Evolutionary conservation across 495 filamentous ascomycete genomes (phyloP).

Genomic region (Penicillium desertorum): DNA sequence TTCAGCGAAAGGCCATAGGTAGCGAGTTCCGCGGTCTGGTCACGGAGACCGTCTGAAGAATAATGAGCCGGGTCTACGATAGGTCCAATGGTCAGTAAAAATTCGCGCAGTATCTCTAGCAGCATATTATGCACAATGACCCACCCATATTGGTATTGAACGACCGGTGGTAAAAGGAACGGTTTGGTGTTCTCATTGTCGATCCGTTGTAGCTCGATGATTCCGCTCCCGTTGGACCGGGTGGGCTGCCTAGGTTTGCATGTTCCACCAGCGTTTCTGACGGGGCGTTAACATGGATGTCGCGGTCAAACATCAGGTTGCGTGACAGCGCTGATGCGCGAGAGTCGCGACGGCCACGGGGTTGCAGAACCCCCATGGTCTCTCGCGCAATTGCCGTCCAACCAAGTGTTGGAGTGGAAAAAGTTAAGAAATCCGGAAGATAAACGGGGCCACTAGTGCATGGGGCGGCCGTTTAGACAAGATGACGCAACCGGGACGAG

Average conservation of each 20-base stretch:
- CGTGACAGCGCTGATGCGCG: slow-evolving; percentile 32
- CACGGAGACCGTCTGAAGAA: slow-evolving; percentile 73
- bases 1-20: slow-evolving; percentile 70
- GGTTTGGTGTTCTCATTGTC: slow-evolving; percentile 64
- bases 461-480: slow-evolving; percentile 22
- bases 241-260: slow-evolving; percentile 35
- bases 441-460: slow-evolving; percentile 25
- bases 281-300: slow-evolving; percentile 19
- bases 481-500: slow-evolving; percentile 25
- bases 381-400: slow-evolving; percentile 14
- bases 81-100: slow-evolving; percentile 35
- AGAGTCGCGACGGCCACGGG: slow-evolving; percentile 41
- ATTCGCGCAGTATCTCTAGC: slow-evolving; percentile 9
- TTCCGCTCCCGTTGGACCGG: slow-evolving; percentile 34
- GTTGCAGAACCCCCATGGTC: slow-evolving; percentile 41
- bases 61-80: slow-evolving; percentile 66
- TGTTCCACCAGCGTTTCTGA: slow-evolving; percentile 34
- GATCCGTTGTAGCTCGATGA: slow-evolving; percentile 39
- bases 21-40: slow-evolving; percentile 89
- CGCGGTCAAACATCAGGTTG: slow-evolving; percentile 26
- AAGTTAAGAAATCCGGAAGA: slow-evolving; percentile 15
- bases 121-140: slow-evolving; percentile 17
- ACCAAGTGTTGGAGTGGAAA: background rate
- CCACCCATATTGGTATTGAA: slow-evolving; percentile 63
- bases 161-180: slow-evolving; percentile 78